phyloP scores from a whole-genome alignment of 2,329 filamentous ascomycete species.

The Coleophoma cylindrospora region DNA sequence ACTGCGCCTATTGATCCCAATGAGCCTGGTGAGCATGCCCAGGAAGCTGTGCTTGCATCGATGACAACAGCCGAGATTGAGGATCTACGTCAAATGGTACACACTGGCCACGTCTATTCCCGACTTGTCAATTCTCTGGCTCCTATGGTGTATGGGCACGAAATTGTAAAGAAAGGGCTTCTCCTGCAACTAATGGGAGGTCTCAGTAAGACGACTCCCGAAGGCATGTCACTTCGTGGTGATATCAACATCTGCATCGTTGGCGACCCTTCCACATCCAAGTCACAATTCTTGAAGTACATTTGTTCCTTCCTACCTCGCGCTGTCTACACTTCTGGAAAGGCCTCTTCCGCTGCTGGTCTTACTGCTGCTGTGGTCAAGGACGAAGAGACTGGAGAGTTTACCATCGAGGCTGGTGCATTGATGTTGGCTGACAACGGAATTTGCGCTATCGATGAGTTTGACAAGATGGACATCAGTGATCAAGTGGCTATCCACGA shows the following conservation, averaged over 20 bases:
- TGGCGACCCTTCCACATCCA: constrained; percentile 93
- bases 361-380: constrained; percentile 95
- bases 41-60: constrained; percentile 80
- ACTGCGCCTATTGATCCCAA: constrained; percentile 60
- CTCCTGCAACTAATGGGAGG: constrained; percentile 94
- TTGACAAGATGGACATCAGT: constrained; percentile 98
- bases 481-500: constrained; percentile 99
- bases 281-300: constrained; percentile 98
- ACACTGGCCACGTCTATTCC: constrained; percentile 92
- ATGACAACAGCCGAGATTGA: constrained; percentile 85
- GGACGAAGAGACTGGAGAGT: constrained; percentile 97
- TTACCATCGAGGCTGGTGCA: constrained; percentile 96
- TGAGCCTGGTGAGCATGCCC: constrained; percentile 76
- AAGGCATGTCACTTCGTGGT: constrained; percentile 92
- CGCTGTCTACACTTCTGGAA: constrained; percentile 95
- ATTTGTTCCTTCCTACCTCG: constrained; percentile 95
- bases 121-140: constrained; percentile 90
- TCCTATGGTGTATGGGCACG: constrained; percentile 95
- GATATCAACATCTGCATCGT: constrained; percentile 99
- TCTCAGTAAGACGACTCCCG: constrained; percentile 84
- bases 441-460: constrained; percentile 97
- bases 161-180: constrained; percentile 95
- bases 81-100: constrained; percentile 88
- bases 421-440: constrained; percentile 97
- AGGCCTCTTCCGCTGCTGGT: constrained; percentile 95